These are phyloP conservation scores for Beauveria caledonica DNA, from an alignment of 2,329 filamentous ascomycete species.

Conservation along the genomic window DNA sequence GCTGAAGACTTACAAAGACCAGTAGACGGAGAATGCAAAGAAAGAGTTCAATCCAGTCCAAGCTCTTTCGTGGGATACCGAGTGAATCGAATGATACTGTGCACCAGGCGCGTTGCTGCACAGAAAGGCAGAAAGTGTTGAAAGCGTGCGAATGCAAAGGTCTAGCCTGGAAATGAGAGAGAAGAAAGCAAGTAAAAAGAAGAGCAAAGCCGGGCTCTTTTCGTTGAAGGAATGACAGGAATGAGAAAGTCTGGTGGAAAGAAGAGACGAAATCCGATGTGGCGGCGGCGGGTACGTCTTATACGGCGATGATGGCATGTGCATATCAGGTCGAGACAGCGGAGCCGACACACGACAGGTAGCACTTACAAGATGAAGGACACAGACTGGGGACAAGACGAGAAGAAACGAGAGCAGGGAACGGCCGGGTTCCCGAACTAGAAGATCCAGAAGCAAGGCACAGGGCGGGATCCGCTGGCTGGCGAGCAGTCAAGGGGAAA, in stretches of 20 bases:
- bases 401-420: slow-evolving; percentile 16
- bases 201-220: neutral
- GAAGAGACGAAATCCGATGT: neutral
- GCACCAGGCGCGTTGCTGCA: slow-evolving; percentile 19
- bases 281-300: slow-evolving; percentile 9
- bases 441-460: neutral
- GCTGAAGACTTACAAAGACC: neutral
- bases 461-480: neutral
- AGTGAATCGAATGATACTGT: slow-evolving; percentile 13
- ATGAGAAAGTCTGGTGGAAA: slow-evolving; percentile 9
- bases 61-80: slow-evolving; percentile 5
- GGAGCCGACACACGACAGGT: neutral
- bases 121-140: slow-evolving; percentile 12
- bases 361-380: neutral
- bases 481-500: slow-evolving; percentile 17
- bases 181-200: slow-evolving; percentile 12
- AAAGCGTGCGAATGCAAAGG: slow-evolving; percentile 23
- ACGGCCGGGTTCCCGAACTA: slow-evolving; percentile 24
- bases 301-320: slow-evolving; percentile 6
- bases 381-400: slow-evolving; percentile 13
- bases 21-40: neutral
- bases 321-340: slow-evolving; percentile 8
- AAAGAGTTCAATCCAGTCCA: neutral
- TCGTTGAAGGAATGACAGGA: slow-evolving; percentile 8
- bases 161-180: slow-evolving; percentile 25